phyloP scores from a whole-genome alignment of 345 rosid genomes.

The Noccaea bulbosa region DNA sequence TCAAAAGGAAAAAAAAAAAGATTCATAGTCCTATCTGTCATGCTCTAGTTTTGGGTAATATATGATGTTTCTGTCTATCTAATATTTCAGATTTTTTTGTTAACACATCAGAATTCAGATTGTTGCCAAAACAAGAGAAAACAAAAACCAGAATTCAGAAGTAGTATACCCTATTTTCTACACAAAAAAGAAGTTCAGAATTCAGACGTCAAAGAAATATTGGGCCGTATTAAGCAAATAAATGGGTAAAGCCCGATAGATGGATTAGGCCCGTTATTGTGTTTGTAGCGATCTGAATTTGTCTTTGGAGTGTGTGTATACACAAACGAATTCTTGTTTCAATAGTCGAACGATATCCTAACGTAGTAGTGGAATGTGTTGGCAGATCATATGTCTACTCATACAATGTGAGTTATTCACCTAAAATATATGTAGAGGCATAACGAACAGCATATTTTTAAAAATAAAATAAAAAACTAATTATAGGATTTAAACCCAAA shows the following conservation, averaged over 20 bases:
- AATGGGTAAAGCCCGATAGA: background rate
- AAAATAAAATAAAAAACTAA: constrained; percentile 12
- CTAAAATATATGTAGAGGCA: background rate
- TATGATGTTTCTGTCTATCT: constrained; percentile 10
- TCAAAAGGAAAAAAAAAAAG: constrained; percentile 3
- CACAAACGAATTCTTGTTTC: background rate
- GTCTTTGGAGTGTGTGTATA: background rate
- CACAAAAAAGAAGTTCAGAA: too few species aligned
- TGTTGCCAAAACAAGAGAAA: background rate
- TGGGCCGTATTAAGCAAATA: constrained; percentile 13
- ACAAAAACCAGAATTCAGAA: background rate
- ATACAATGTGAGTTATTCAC: background rate
- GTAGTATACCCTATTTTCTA: too few species aligned
- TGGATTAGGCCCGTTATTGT: constrained; percentile 8
- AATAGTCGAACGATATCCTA: too few species aligned
- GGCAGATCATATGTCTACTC: background rate
- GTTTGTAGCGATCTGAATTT: constrained; percentile 6
- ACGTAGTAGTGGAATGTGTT: too few species aligned
- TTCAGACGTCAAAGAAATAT: background rate
- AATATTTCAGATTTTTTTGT: background rate
- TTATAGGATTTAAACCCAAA: constrained; percentile 30
- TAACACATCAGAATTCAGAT: background rate
- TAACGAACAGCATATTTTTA: background rate
- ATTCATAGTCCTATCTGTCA: constrained; percentile 3
- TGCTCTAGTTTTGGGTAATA: constrained; percentile 18